Evolutionary conservation across 2,329 filamentous ascomycete genomes (phyloP).

Genomic region (Cordyceps fumosorosea): DNA sequence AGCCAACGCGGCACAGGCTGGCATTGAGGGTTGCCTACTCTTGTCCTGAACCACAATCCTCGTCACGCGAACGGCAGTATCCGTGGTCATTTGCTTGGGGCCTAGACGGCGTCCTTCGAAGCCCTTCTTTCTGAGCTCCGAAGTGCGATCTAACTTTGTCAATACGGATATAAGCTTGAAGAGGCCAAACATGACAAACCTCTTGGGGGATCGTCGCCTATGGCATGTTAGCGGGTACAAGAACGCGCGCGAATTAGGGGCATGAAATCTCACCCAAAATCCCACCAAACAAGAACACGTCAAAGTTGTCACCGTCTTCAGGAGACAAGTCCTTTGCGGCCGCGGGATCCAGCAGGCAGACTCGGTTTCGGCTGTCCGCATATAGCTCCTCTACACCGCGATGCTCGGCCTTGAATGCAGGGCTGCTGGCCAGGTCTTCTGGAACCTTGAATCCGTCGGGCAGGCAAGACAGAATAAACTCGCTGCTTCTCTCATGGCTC

Average conservation of each 20-base stretch:
- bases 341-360: constrained; percentile 85
- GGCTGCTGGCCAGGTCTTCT: constrained; percentile 43
- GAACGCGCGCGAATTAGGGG: neutral
- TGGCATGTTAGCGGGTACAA: constrained; percentile 15
- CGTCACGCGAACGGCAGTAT: constrained; percentile 92
- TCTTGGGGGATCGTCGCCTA: constrained; percentile 88
- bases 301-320: constrained; percentile 74
- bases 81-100: constrained; percentile 95
- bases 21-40: constrained; percentile 45
- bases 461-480: constrained; percentile 78
- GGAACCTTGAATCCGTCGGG: constrained; percentile 63
- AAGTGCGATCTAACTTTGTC: constrained; percentile 64
- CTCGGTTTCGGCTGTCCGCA: constrained; percentile 60
- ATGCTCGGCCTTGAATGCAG: constrained; percentile 64
- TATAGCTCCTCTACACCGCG: constrained; percentile 81
- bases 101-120: constrained; percentile 83
- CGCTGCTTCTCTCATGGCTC: constrained; percentile 57
- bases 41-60: constrained; percentile 80
- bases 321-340: constrained; percentile 76
- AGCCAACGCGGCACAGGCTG: constrained; percentile 11
- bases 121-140: constrained; percentile 90
- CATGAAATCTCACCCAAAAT: constrained; percentile 65
- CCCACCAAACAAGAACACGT: constrained; percentile 90
- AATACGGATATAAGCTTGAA: constrained; percentile 17
- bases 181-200: constrained; percentile 47